Evolutionary conservation across 805 yeast genomes (phyloP).

Genomic region (Monosporozyma aquatica): DNA sequence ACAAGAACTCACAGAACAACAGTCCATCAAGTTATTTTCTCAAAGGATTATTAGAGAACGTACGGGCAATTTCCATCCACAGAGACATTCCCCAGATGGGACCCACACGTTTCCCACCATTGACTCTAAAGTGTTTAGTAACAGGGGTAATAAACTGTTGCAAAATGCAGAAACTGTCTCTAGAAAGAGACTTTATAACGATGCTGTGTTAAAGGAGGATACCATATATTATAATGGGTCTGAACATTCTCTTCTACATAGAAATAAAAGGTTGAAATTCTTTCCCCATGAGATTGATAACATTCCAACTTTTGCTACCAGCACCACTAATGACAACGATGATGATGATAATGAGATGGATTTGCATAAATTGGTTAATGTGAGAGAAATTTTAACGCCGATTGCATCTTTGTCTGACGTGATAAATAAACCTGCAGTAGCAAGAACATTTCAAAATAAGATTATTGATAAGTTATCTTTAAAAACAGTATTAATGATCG

Average conservation of each 20-base stretch:
- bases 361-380: constrained; percentile 41
- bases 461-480: constrained; percentile 54
- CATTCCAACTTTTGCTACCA: too few relatives aligned
- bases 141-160: constrained; percentile 51
- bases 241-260: constrained; percentile 27
- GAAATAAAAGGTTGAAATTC: constrained; percentile 28
- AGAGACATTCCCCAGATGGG: constrained; percentile 25
- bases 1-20: constrained; percentile 7
- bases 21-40: constrained; percentile 18
- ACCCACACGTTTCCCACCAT: constrained; percentile 18
- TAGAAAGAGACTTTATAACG: constrained; percentile 33
- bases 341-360: constrained; percentile 33
- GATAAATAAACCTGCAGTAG: constrained; percentile 57
- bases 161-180: constrained; percentile 41
- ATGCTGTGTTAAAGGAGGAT: constrained; percentile 23
- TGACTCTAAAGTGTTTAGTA: constrained; percentile 32
- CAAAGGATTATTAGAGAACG: constrained; percentile 25
- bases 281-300: constrained; percentile 2
- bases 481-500: constrained; percentile 69
- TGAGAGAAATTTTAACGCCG: constrained; percentile 61
- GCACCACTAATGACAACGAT: constrained; percentile 23
- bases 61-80: constrained; percentile 28
- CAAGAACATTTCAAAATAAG: constrained; percentile 51
- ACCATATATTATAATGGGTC: constrained; percentile 31
- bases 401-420: constrained; percentile 74